These are phyloP conservation scores for Clavispora fructus DNA, from an alignment of 805 yeast genomes.

Conservation along the genomic window DNA sequence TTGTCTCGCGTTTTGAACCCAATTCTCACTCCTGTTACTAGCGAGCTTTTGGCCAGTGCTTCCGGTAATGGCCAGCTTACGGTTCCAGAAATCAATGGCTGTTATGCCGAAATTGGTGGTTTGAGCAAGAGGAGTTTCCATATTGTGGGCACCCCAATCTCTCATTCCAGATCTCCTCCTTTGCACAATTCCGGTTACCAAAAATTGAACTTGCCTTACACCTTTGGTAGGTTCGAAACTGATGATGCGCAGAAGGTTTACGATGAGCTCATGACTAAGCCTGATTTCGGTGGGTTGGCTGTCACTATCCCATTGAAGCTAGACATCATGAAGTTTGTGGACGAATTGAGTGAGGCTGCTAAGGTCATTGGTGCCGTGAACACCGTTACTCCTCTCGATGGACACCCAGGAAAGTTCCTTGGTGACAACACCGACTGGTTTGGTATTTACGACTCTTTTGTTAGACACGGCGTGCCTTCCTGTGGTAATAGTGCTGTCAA, in stretches of 20 bases:
- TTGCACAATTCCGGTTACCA: slow-evolving; percentile 79
- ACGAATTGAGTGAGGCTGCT: slow-evolving; percentile 72
- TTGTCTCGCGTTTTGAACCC: slow-evolving; percentile 74
- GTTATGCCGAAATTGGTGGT: slow-evolving; percentile 59
- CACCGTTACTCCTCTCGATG: slow-evolving; percentile 58
- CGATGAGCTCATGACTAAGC: slow-evolving; percentile 42
- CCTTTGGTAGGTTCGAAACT: slow-evolving; percentile 65
- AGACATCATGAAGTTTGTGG: slow-evolving; percentile 64
- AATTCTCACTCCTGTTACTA: slow-evolving; percentile 80
- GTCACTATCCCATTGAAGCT: slow-evolving; percentile 91
- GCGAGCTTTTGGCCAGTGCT: slow-evolving; percentile 56
- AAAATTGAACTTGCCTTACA: slow-evolving; percentile 72
- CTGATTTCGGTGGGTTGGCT: slow-evolving; percentile 83
- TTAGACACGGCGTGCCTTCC: slow-evolving; percentile 54
- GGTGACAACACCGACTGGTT: slow-evolving; percentile 97
- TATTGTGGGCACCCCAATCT: slow-evolving; percentile 76
- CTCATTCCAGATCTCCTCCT: slow-evolving; percentile 85
- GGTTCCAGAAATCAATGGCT: slow-evolving; percentile 56
- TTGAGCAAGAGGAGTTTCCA: slow-evolving; percentile 52
- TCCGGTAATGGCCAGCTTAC: slow-evolving; percentile 80
- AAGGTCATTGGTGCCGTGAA: slow-evolving; percentile 87
- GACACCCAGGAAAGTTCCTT: slow-evolving; percentile 36
- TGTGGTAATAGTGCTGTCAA: slow-evolving; percentile 27
- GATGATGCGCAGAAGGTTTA: slow-evolving; percentile 53
- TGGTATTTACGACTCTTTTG: slow-evolving; percentile 72